Percentiles rank a stretch among this genome's conserved stretches.
These are phyloP conservation scores for Daldinia eschscholtzii DNA, from an alignment of 2,329 filamentous ascomycete genomes.

Conservation along the genomic window DNA sequence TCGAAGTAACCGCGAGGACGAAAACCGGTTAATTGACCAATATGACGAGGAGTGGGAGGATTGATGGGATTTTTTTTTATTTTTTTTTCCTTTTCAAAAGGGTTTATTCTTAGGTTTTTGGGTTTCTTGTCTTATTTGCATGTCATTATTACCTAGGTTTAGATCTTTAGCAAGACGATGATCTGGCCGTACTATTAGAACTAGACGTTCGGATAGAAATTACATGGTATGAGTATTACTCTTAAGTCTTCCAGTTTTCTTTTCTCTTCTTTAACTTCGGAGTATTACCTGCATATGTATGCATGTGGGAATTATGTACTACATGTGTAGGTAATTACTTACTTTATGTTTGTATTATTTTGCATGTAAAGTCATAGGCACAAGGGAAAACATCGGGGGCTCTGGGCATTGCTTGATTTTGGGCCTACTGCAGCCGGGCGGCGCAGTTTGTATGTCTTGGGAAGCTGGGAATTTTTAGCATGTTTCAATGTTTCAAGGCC, in stretches of 20 bases:
- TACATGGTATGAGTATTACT: neutral
- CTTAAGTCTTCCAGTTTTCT: neutral
- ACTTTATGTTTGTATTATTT: too few relatives aligned
- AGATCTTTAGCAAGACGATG: slow-evolving; percentile 20
- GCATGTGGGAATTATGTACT: too few relatives aligned
- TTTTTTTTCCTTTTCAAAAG: neutral
- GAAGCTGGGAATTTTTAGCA: slow-evolving; percentile 41
- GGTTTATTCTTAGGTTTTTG: slow-evolving; percentile 1
- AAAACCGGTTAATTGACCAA: slow-evolving; percentile 95
- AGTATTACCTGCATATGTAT: neutral
- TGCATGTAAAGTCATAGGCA: neutral
- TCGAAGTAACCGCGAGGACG: slow-evolving; percentile 75
- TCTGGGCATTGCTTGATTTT: slow-evolving; percentile 24
- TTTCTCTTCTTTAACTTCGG: neutral
- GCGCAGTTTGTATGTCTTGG: slow-evolving; percentile 38
- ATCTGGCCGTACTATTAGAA: slow-evolving; percentile 23
- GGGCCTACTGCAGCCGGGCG: slow-evolving; percentile 27
- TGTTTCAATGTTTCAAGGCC: slow-evolving; percentile 42
- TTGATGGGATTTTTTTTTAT: slow-evolving; percentile 50
- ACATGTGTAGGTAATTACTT: too few relatives aligned
- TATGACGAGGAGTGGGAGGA: slow-evolving; percentile 98
- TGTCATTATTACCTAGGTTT: slow-evolving; percentile 28
- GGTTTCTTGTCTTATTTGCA: slow-evolving; percentile 19
- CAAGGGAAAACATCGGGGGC: slow-evolving; percentile 18
- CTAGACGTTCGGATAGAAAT: slow-evolving; percentile 21